Conservation (phyloP, 768 basidiomycete species). For the Bullera alba region DNA sequence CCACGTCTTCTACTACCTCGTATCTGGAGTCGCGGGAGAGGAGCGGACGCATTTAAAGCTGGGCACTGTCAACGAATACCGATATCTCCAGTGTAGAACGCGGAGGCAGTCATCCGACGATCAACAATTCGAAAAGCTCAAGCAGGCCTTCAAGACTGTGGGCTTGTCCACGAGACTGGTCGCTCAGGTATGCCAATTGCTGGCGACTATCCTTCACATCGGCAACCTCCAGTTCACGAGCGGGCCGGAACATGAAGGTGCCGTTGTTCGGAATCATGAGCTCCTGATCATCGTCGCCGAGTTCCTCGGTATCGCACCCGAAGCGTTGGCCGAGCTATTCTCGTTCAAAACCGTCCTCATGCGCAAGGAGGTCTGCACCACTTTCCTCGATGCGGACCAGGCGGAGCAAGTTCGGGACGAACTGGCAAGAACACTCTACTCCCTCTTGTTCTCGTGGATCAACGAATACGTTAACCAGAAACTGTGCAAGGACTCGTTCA, state of each 20-base stretch:
- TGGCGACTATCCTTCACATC: constrained; percentile 92
- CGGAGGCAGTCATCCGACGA: constrained; percentile 60
- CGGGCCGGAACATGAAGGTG: constrained; percentile 80
- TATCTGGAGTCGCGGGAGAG: constrained; percentile 79
- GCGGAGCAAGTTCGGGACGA: constrained; percentile 90
- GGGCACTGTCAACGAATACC: constrained; percentile 68
- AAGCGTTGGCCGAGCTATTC: constrained; percentile 63
- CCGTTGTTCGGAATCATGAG: constrained; percentile 80
- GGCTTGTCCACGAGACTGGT: constrained; percentile 90
- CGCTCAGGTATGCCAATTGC: constrained; percentile 86
- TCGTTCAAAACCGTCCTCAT: constrained; percentile 88
- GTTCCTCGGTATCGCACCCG: constrained; percentile 70
- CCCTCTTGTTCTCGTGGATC: constrained; percentile 89
- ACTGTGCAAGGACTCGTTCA: constrained; percentile 80
- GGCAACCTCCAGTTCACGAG: constrained; percentile 89
- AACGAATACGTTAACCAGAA: constrained; percentile 95
- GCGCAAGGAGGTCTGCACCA: constrained; percentile 93
- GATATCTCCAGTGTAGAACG: constrained; percentile 73
- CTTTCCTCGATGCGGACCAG: constrained; percentile 90
- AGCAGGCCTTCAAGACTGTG: constrained; percentile 83
- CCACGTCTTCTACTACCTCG: constrained; percentile 95
- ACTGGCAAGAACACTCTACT: constrained; percentile 86
- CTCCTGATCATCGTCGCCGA: constrained; percentile 76
- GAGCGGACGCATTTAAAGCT: constrained; percentile 84
- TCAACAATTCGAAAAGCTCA: constrained; percentile 83